Evolutionary conservation across 768 basidiomycete genomes (phyloP).

Genomic region (Sarcodon aspratus): DNA sequence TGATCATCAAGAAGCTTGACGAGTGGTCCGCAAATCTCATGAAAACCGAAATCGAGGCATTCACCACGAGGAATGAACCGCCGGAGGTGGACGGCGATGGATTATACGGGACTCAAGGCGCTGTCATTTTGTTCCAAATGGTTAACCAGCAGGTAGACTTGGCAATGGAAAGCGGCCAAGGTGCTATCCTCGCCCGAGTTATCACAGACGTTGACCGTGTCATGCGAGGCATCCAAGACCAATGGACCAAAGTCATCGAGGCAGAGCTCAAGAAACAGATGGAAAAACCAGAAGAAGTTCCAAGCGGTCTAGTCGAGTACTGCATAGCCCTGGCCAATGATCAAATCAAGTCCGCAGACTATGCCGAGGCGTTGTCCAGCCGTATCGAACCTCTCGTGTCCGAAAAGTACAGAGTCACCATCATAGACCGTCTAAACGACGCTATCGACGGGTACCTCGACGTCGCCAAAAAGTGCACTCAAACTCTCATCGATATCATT

Average conservation of each 20-base stretch:
- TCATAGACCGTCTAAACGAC: constrained; percentile 83
- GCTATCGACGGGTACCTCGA: constrained; percentile 98
- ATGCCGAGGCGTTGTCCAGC: constrained; percentile 73
- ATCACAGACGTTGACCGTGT: constrained; percentile 81
- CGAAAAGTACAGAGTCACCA: constrained; percentile 77
- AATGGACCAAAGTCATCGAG: constrained; percentile 80
- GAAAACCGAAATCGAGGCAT: constrained; percentile 81
- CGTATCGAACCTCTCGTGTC: constrained; percentile 88
- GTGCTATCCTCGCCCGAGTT: constrained; percentile 83
- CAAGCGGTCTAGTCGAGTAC: constrained; percentile 89
- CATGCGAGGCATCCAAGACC: constrained; percentile 80
- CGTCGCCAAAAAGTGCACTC: constrained; percentile 95
- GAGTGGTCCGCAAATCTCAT: constrained; percentile 95
- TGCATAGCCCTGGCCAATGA: constrained; percentile 96
- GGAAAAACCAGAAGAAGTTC: constrained; percentile 81
- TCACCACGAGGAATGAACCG: constrained; percentile 70
- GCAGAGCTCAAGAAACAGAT: constrained; percentile 78
- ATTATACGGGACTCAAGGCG: constrained; percentile 79
- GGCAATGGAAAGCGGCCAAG: constrained; percentile 92
- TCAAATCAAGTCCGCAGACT: constrained; percentile 93
- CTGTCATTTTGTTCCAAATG: constrained; percentile 96
- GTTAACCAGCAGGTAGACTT: constrained; percentile 94
- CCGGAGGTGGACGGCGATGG: constrained; percentile 88
- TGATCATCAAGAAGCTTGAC: constrained; percentile 91
- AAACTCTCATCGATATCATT: constrained; percentile 87